A percentile compares a stretch with the other conserved stretches of the same genome.
Evolutionary conservation across 495 filamentous ascomycete species (phyloP).

Genomic region (Xylaria flabelliformis): DNA sequence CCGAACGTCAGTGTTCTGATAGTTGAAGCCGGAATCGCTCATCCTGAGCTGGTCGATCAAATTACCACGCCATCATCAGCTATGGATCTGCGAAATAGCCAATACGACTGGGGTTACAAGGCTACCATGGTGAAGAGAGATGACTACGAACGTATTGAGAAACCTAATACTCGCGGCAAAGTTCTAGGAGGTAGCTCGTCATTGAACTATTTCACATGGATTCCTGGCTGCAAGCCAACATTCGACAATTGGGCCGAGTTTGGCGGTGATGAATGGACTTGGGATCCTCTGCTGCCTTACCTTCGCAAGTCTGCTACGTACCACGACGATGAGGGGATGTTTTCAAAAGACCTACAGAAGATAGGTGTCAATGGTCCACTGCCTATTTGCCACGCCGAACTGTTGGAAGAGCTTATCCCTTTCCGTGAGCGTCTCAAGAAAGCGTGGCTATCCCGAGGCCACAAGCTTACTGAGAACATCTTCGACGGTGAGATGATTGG

Average conservation of each 20-base stretch:
- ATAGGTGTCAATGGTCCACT: constrained; percentile 59
- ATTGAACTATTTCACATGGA: constrained; percentile 67
- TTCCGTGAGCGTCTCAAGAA: constrained; percentile 63
- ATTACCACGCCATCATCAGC: constrained; percentile 61
- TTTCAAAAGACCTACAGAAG: constrained; percentile 50
- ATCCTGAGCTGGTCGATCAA: constrained; percentile 63
- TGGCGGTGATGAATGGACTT: constrained; percentile 53
- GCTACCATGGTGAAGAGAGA: constrained; percentile 66
- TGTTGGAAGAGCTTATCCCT: constrained; percentile 57
- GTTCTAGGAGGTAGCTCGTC: constrained; percentile 65
- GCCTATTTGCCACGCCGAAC: constrained; percentile 62
- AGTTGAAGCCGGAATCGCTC: constrained; percentile 63
- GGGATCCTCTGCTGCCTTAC: constrained; percentile 54
- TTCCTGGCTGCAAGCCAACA: constrained; percentile 64
- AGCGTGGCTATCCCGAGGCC: constrained; percentile 63
- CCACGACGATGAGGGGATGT: constrained; percentile 57
- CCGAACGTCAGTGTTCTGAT: constrained; percentile 58
- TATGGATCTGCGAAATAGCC: constrained; percentile 60
- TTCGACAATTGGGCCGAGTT: constrained; percentile 65
- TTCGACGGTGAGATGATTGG: constrained; percentile 63
- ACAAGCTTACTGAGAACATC: constrained; percentile 59
- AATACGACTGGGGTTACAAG: constrained; percentile 70
- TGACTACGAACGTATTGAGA: constrained; percentile 67
- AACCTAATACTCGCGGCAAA: constrained; percentile 67
- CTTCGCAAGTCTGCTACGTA: constrained; percentile 64